Conservation (phyloP, 176 grass and related monocot species). For the Leersia perrieri region DNA sequence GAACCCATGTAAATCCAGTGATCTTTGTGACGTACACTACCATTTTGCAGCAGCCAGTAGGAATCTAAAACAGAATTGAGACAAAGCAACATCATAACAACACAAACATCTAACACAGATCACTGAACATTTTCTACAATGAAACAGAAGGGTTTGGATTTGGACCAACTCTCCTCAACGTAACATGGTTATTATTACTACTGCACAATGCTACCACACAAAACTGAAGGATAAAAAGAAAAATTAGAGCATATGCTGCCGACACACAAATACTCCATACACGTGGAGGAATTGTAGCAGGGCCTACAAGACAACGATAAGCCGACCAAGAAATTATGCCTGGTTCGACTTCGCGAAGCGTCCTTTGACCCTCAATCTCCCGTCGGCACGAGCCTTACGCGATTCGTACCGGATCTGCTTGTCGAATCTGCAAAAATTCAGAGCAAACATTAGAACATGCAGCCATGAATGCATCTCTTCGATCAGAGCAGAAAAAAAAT, state of each 20-base stretch:
- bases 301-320: background rate
- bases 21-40: background rate
- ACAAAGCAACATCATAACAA: background rate
- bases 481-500: background rate
- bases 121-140: no score
- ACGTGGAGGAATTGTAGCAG: background rate
- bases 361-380: slow-evolving; percentile 74
- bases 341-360: slow-evolving; percentile 60
- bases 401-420: slow-evolving; percentile 94
- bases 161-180: background rate
- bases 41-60: background rate
- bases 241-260: background rate
- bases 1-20: no score
- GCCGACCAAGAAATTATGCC: background rate
- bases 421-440: slow-evolving; percentile 58
- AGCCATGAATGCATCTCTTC: background rate
- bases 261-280: background rate
- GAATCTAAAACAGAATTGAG: background rate
- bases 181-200: background rate
- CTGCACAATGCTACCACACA: background rate
- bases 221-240: background rate
- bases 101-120: background rate
- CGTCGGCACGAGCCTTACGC: slow-evolving; percentile 72
- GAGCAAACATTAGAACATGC: background rate
- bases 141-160: background rate